These are phyloP conservation scores for Leucocoprinus birnbaumii DNA, from an alignment of 768 basidiomycete species.

Conservation along the genomic window DNA sequence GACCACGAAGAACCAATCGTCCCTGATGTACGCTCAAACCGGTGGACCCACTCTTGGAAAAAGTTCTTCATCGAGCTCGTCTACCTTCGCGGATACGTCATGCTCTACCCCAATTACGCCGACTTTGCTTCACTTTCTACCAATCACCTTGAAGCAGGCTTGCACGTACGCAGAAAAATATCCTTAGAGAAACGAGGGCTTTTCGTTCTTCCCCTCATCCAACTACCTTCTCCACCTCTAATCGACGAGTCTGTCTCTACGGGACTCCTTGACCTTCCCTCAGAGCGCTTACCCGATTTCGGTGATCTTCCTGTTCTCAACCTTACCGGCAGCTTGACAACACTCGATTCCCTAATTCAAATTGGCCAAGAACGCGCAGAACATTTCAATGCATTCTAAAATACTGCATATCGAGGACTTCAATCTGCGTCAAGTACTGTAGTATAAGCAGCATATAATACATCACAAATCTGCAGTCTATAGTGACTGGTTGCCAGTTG, in stretches of 20 bases:
- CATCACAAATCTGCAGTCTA: not conserved
- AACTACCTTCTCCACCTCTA: conserved; percentile 23
- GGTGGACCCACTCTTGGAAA: conserved; percentile 85
- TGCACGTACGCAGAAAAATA: conserved; percentile 62
- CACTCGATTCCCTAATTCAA: conserved; percentile 26
- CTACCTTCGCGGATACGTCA: conserved; percentile 78
- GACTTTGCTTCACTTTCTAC: conserved; percentile 76
- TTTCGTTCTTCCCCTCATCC: conserved; percentile 74
- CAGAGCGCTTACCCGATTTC: conserved; percentile 47
- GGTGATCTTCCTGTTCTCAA: conserved; percentile 65
- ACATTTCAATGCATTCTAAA: too few species aligned
- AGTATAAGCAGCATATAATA: conserved; percentile 8
- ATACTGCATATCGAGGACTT: too few species aligned
- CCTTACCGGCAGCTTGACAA: conserved; percentile 49
- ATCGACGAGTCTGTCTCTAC: not conserved
- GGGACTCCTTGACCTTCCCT: conserved; percentile 60
- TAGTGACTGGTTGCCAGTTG: not conserved
- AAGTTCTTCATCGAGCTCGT: conserved; percentile 86
- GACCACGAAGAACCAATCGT: conserved; percentile 44
- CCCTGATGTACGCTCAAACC: conserved; percentile 74
- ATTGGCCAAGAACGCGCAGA: conserved; percentile 30
- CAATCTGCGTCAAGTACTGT: not conserved
- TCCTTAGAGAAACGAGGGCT: conserved; percentile 56
- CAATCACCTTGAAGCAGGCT: conserved; percentile 86
- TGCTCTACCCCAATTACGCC: conserved; percentile 87